A percentile compares a stretch with the other conserved stretches of the same genome.
Evolutionary conservation across 805 yeast species (phyloP).

Genomic region (Yamadazyma nakazawae): DNA sequence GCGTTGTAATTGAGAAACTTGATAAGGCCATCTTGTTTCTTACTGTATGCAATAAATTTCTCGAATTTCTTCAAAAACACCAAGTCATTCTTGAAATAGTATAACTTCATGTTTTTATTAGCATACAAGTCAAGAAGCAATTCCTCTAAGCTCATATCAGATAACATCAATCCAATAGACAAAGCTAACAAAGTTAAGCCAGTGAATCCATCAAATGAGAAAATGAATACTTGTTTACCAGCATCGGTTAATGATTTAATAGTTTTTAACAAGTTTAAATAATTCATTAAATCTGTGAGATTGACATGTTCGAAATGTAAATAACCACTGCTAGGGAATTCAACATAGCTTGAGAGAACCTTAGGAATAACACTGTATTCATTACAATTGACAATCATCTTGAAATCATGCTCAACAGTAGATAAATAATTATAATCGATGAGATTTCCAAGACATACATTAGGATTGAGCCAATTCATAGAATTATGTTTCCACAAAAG

Average conservation of each 20-base stretch:
- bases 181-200: slow-evolving; percentile 28
- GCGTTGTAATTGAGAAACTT: slow-evolving; percentile 12
- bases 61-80: slow-evolving; percentile 28
- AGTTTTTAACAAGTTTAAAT: slow-evolving; percentile 28
- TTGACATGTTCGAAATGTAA: slow-evolving; percentile 19
- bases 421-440: slow-evolving; percentile 25
- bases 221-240: slow-evolving; percentile 25
- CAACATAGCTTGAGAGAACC: slow-evolving; percentile 29
- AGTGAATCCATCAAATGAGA: slow-evolving; percentile 38
- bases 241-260: slow-evolving; percentile 20
- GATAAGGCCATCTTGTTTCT: slow-evolving; percentile 2
- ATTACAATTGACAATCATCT: slow-evolving; percentile 53
- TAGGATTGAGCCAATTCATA: slow-evolving; percentile 23
- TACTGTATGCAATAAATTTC: slow-evolving; percentile 19
- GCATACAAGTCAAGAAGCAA: slow-evolving; percentile 19
- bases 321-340: slow-evolving; percentile 33
- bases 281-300: slow-evolving; percentile 23
- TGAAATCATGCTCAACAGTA: slow-evolving; percentile 35
- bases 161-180: slow-evolving; percentile 15
- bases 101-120: slow-evolving; percentile 19
- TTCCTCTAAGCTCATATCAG: slow-evolving; percentile 20
- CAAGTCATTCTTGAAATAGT: slow-evolving; percentile 29
- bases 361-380: slow-evolving; percentile 48
- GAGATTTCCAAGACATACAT: slow-evolving; percentile 30
- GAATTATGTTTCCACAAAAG: slow-evolving; percentile 32